A percentile compares a stretch with the other conserved stretches of the same genome.
These are phyloP conservation scores for Penicillium sp. DNA, from an alignment of 2,329 filamentous ascomycete genomes.

Conservation along the genomic window DNA sequence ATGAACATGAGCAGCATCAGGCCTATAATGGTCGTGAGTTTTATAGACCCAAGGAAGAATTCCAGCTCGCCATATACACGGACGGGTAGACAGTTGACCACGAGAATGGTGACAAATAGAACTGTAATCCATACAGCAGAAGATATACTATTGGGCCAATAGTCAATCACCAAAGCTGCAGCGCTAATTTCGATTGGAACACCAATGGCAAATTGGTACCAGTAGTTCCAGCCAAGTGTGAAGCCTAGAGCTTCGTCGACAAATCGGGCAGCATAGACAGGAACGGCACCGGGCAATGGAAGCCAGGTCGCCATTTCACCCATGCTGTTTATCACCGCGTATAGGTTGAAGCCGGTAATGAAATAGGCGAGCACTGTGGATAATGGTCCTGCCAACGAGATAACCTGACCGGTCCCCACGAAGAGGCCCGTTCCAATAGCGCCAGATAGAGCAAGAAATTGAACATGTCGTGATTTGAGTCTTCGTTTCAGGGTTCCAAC, in stretches of 20 bases:
- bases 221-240: slow-evolving; percentile 55
- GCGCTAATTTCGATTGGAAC: slow-evolving; percentile 52
- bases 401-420: slow-evolving; percentile 34
- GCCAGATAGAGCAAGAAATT: slow-evolving; percentile 40
- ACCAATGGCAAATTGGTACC: slow-evolving; percentile 48
- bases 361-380: slow-evolving; percentile 36
- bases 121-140: slow-evolving; percentile 23
- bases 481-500: slow-evolving; percentile 35
- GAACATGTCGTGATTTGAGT: slow-evolving; percentile 40
- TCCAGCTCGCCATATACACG: slow-evolving; percentile 25
- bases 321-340: slow-evolving; percentile 46
- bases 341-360: slow-evolving; percentile 48
- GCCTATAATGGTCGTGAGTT: slow-evolving; percentile 52
- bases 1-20: slow-evolving; percentile 53
- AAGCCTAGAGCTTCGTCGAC: slow-evolving; percentile 17
- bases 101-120: slow-evolving; percentile 17
- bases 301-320: slow-evolving; percentile 44
- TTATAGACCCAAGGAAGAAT: slow-evolving; percentile 52
- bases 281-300: slow-evolving; percentile 48
- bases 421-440: slow-evolving; percentile 38
- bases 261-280: slow-evolving; percentile 52
- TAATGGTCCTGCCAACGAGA: slow-evolving; percentile 35
- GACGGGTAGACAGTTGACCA: slow-evolving; percentile 21
- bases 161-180: slow-evolving; percentile 50
- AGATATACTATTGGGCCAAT: slow-evolving; percentile 27